A percentile compares a stretch with the other conserved stretches of the same genome.
Conservation (phyloP, 2,329 filamentous ascomycete genomes). For the Sordariomycetes sp. region DNA sequence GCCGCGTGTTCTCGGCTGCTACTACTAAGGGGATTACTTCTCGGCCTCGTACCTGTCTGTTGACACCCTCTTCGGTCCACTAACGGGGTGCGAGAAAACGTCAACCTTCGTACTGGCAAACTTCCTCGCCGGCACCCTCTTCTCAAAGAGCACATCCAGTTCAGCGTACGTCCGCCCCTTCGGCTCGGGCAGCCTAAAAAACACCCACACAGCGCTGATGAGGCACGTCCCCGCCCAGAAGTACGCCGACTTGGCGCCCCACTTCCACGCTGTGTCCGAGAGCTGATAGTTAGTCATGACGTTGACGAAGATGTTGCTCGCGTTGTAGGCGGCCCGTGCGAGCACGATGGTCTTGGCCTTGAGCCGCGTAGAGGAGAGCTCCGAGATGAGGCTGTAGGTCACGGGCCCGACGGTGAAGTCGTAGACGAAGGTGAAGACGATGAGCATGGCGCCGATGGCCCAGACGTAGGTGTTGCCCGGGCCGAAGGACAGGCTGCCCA, state of each 20-base stretch:
- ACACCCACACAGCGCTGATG: conserved; percentile 33
- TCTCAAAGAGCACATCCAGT: not conserved
- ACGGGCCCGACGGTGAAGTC: conserved; percentile 44
- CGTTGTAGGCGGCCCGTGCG: conserved; percentile 30
- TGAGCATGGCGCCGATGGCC: conserved; percentile 33
- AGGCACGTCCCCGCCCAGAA: conserved; percentile 31
- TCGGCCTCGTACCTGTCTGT: not conserved
- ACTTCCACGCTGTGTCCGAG: conserved; percentile 24
- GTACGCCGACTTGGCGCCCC: conserved; percentile 28
- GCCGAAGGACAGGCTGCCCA: conserved; percentile 26
- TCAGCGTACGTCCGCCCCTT: conserved; percentile 26
- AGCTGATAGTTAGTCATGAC: conserved; percentile 20
- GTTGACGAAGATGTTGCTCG: conserved; percentile 12
- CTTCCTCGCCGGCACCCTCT: not conserved
- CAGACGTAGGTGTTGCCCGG: conserved; percentile 22
- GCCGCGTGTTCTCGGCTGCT: not conserved
- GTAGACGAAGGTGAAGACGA: conserved; percentile 42
- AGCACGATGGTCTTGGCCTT: conserved; percentile 44
- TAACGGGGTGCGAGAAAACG: not conserved
- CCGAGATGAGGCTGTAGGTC: conserved; percentile 39
- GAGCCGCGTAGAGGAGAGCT: conserved; percentile 41
- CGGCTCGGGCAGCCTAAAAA: conserved; percentile 42
- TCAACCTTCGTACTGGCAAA: not conserved
- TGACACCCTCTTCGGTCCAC: not conserved
- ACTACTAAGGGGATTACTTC: not conserved